Evolutionary conservation across 2,329 filamentous ascomycete genomes (phyloP), one percentile per base, ranked within the genome.

Genomic region (Fusarium papillatum): DNA sequence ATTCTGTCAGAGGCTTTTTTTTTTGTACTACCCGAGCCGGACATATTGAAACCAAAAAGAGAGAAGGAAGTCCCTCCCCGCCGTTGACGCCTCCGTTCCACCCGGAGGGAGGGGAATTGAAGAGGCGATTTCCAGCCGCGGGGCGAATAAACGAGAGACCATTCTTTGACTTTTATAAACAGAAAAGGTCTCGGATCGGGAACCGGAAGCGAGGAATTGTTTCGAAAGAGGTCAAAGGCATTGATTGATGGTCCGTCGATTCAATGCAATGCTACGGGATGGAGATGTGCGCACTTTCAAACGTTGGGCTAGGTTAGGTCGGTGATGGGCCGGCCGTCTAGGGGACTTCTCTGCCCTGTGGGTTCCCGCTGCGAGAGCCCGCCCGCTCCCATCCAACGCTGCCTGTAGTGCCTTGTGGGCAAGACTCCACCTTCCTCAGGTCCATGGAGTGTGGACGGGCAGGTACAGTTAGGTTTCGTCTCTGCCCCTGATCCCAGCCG

Each of bases 401-500:
- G 31, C 19, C 55, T 50, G 31, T 14, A 22, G 41, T 46, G 26
- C 31, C 29, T 66, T 66, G 50, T 63, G 60, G 64, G 29, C 22
- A 59, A 59, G 64, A 61, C 74, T 64, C 48, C 60, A 69, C 60
- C 46, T 26, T 46, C 46, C 36, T 39, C 55, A 53, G 48, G 50
- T 57, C 46, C 46, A 26, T 24, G 43, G 48, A 29, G 29, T 31
- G 29, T 31, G 29, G 34, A 36, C 50, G 50, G 50, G 29, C 50
- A 55, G 50, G 50, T 55, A 34, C 50, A 55, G 29, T 62, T 62
- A 53, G 68, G 68, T 74, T 73, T 76, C 74, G 71, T 59, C 64
- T 74, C 64, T 76, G 71, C 65, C 74, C 74, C 65, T 76, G 74
- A 76, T 63, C 74, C 74, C 59, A 48, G 74, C 29, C 64, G 24